These are phyloP conservation scores for Spathaspora boniae DNA, from an alignment of 805 yeast genomes.

Conservation along the genomic window DNA sequence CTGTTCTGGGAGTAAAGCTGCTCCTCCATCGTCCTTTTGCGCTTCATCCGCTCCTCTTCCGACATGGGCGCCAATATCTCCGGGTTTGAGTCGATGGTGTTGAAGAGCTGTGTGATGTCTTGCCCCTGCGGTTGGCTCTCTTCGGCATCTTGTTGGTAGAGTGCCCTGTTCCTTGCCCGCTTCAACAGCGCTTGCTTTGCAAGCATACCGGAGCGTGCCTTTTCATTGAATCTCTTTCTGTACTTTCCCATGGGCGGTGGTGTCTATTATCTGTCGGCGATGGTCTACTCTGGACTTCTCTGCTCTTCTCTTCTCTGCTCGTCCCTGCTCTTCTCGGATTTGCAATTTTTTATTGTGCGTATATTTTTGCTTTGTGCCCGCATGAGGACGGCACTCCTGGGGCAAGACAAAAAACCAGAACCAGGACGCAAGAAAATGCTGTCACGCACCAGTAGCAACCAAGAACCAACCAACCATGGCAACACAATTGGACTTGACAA, in stretches of 20 bases:
- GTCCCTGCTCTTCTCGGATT: too few species aligned
- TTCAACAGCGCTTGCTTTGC: constrained; percentile 72
- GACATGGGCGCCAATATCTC: constrained; percentile 62
- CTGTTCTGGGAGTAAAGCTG: constrained; percentile 51
- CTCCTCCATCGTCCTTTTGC: constrained; percentile 63
- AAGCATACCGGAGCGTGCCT: constrained; percentile 81
- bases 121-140: constrained; percentile 15
- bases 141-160: constrained; percentile 46
- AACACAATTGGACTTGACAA: constrained; percentile 10
- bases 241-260: constrained; percentile 66
- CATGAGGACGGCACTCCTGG: too few species aligned
- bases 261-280: too few species aligned
- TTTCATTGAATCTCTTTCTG: constrained; percentile 76
- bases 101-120: constrained; percentile 12
- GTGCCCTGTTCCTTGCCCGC: constrained; percentile 66
- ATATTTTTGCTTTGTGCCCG: too few species aligned
- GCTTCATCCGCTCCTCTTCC: constrained; percentile 56
- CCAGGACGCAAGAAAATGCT: too few species aligned
- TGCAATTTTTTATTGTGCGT: too few species aligned
- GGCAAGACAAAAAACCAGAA: too few species aligned
- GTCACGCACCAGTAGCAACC: too few species aligned
- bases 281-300: too few species aligned
- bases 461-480: too few species aligned
- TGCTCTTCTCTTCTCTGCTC: too few species aligned
- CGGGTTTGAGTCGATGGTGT: constrained; percentile 50